Base-by-base conservation (phyloP, 2,329 filamentous ascomycete genomes). In the Curvularia hawaiiensis region DNA sequence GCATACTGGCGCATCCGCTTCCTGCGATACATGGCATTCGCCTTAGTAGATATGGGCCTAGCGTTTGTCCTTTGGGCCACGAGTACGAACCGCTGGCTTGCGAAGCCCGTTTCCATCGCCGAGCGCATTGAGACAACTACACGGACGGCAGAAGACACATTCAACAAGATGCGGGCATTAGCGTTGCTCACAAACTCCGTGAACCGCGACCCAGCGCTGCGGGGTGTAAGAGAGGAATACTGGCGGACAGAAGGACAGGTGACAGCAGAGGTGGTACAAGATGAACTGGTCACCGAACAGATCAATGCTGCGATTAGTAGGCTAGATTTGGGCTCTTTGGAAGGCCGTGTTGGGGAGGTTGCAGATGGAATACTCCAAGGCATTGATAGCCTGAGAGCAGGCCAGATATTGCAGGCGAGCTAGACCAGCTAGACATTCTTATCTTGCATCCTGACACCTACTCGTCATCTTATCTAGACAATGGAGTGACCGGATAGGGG, bases 181-280 rank as follows among this genome's bases (percentile, higher is more conserved):
- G 90, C 87, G 8, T 87, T 96, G 56, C 79, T 96, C 45, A 86
- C 89, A 73, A 97, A 97, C 79, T 91, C 91, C 3, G 84, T 90
- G 16, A 81, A 89, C 55, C 80, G 93, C 54, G 91, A 97, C 77
- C 83, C 85, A 61, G 84, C 84, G 43, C 78, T 97, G 74, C 85
- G 92, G 58, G 81, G 77, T 2, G 83, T 84, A 56, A 84, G 84
- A 49, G 84, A 88, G 65, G 83, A 81, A 16, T 97, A 97, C 77
- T 98, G 94, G 94, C 79, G 82, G 10, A 88, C 89, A 44, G 91
- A 97, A 79, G 89, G 86, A 7, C 80, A 84, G 50, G 75, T 91
- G 30, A 91, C 90, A 84, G 80, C 84, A 35, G 86, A 89, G 68
- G 86, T 90, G 24, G 89, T 96, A 84, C 90, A 92, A 79, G 90